Conservation (phyloP, 768 basidiomycete species). For the Psilocybe cyanescens region DNA sequence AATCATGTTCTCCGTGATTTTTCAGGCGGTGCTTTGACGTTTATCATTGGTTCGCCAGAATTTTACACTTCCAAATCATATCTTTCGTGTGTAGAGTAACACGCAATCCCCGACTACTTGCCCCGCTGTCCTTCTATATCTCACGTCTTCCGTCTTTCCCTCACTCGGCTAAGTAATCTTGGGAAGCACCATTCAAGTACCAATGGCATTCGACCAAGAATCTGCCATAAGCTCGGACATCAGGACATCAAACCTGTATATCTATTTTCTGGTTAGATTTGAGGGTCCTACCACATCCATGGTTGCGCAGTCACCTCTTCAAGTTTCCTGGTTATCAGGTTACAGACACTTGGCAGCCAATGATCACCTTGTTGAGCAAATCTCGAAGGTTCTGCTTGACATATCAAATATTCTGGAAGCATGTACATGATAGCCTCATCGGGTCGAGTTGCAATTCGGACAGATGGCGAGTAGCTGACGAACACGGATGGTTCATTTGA, state of each 20-base stretch:
- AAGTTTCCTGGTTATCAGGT: not conserved
- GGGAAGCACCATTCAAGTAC: not conserved
- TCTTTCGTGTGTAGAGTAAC: not conserved
- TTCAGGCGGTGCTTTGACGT: not conserved
- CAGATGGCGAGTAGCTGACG: not conserved
- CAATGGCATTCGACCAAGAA: not conserved
- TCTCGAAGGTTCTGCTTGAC: not conserved
- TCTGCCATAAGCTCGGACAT: conserved; percentile 12
- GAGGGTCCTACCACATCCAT: not conserved
- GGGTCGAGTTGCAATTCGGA: not conserved
- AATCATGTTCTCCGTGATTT: not conserved
- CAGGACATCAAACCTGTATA: not conserved
- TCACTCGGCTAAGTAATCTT: not conserved
- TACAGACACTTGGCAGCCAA: not conserved
- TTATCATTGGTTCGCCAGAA: not conserved
- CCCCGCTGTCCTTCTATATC: not conserved
- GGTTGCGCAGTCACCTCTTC: not conserved
- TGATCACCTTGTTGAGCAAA: not conserved
- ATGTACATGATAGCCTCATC: not conserved
- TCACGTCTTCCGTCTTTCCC: not conserved
- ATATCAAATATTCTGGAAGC: not conserved
- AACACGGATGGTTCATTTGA: not conserved
- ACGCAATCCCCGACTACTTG: not conserved
- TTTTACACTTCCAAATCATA: not conserved
- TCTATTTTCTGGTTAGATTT: not conserved